Evolutionary conservation across 495 filamentous ascomycete species (phyloP).

Genomic region (Penicillium canariense): DNA sequence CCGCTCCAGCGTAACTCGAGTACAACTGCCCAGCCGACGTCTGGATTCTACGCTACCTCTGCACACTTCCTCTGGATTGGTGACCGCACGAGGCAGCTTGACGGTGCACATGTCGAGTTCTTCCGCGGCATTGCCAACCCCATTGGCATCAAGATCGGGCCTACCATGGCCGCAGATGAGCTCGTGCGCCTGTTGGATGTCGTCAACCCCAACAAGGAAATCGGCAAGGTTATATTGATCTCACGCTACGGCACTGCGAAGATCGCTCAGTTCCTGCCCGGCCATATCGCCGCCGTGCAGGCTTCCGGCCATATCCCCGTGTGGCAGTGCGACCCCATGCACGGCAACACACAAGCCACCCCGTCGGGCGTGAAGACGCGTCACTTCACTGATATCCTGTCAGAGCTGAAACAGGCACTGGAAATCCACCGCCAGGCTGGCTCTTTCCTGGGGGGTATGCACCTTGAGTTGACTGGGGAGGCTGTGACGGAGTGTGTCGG

Average conservation of each 20-base stretch:
- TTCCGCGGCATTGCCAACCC: slow-evolving; percentile 96
- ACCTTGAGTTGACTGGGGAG: slow-evolving; percentile 92
- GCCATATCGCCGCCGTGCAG: slow-evolving; percentile 85
- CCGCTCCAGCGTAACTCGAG: slow-evolving; percentile 38
- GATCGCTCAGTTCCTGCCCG: slow-evolving; percentile 66
- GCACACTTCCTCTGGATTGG: slow-evolving; percentile 98
- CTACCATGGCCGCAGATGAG: slow-evolving; percentile 71
- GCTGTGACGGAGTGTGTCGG: slow-evolving; percentile 95
- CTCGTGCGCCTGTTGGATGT: slow-evolving; percentile 73
- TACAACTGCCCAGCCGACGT: slow-evolving; percentile 11
- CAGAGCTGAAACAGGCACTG: slow-evolving; percentile 75
- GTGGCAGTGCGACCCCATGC: slow-evolving; percentile 99
- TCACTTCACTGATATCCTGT: slow-evolving; percentile 80
- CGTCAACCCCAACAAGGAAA: slow-evolving; percentile 76
- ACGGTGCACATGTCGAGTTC: slow-evolving; percentile 93
- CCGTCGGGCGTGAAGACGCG: slow-evolving; percentile 78
- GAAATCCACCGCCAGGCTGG: slow-evolving; percentile 78
- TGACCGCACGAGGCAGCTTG: slow-evolving; percentile 88
- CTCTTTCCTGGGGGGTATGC: slow-evolving; percentile 87
- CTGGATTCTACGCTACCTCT: slow-evolving; percentile 80
- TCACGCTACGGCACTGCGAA: slow-evolving; percentile 84
- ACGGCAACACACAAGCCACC: slow-evolving; percentile 70
- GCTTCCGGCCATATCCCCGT: slow-evolving; percentile 71
- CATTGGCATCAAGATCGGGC: slow-evolving; percentile 93
- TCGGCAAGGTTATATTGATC: slow-evolving; percentile 93